A percentile compares a stretch with the other conserved stretches of the same genome.
These are phyloP conservation scores for Scleroderma citrinum DNA, from an alignment of 768 basidiomycete species.

Conservation along the genomic window DNA sequence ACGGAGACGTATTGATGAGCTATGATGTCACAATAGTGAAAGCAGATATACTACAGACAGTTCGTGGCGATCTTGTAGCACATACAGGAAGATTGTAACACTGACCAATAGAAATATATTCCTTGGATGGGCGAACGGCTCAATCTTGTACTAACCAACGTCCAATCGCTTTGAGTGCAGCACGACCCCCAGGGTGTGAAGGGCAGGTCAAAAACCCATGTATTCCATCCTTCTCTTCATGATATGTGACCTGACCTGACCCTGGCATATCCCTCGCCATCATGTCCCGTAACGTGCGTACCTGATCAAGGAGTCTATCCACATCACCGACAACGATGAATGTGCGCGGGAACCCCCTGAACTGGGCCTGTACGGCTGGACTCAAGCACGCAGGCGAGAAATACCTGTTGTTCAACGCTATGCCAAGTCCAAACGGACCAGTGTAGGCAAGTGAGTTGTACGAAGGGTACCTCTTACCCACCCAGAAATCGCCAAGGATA, in stretches of 20 bases:
- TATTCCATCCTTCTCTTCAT: slow-evolving; percentile 14
- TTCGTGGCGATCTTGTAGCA: too few relatives aligned
- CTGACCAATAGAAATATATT: too few relatives aligned
- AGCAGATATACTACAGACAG: too few relatives aligned
- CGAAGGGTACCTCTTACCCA: background rate
- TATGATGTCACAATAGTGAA: slow-evolving; percentile 5
- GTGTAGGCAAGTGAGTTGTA: slow-evolving; percentile 3
- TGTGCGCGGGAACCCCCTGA: slow-evolving; percentile 23
- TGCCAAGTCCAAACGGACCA: slow-evolving; percentile 7
- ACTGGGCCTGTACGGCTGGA: slow-evolving; percentile 8
- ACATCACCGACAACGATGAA: slow-evolving; percentile 21
- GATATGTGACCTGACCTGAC: slow-evolving; percentile 12
- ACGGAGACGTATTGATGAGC: slow-evolving; percentile 30
- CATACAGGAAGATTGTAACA: too few relatives aligned
- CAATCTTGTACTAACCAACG: too few relatives aligned
- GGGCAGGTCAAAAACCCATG: slow-evolving; percentile 17
- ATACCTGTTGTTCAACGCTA: slow-evolving; percentile 4
- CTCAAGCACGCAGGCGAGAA: slow-evolving; percentile 9
- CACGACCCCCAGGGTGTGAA: slow-evolving; percentile 8
- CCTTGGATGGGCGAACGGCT: too few relatives aligned
- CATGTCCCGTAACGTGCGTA: slow-evolving; percentile 19
- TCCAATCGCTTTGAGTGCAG: background rate
- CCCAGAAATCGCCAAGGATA: background rate
- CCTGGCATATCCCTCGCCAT: slow-evolving; percentile 23
- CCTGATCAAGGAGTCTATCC: slow-evolving; percentile 23